phyloP scores from a whole-genome alignment of 1,139 yeast genomes.

The Lodderomyces margitis region DNA sequence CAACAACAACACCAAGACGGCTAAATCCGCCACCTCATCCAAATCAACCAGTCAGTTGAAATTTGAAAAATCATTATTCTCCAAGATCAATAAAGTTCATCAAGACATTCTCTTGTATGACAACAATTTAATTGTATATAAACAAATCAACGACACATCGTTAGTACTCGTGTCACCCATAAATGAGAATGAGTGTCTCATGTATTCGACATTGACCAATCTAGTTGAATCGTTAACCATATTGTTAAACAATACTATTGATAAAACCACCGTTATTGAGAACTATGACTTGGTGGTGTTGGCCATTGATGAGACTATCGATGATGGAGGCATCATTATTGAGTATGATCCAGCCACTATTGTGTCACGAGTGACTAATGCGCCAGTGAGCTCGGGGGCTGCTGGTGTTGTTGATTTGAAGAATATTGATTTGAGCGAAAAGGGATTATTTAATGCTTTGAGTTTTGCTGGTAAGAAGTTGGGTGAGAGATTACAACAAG shows the following conservation, averaged over 20 bases:
- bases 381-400: conserved; percentile 47
- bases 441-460: conserved; percentile 84
- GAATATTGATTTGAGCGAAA: conserved; percentile 79
- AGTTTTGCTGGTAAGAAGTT: conserved; percentile 85
- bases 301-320: conserved; percentile 88
- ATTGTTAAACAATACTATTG: conserved; percentile 71
- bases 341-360: conserved; percentile 88
- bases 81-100: conserved; percentile 75
- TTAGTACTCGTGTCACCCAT: conserved; percentile 69
- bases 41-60: conserved; percentile 45
- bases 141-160: conserved; percentile 76
- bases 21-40: neutral
- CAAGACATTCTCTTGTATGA: conserved; percentile 81
- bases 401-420: conserved; percentile 53
- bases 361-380: conserved; percentile 83
- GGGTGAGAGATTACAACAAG: conserved; percentile 85
- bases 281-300: conserved; percentile 82
- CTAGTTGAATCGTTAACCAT: conserved; percentile 79
- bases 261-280: conserved; percentile 74
- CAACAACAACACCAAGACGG: conserved; percentile 1
- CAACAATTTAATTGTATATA: conserved; percentile 75
- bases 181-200: conserved; percentile 82
- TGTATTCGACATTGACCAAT: conserved; percentile 76
- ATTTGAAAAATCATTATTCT: conserved; percentile 72
- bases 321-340: conserved; percentile 88